Conservation (phyloP, 1,139 yeast genomes). For the Kodamaea anthophila region DNA sequence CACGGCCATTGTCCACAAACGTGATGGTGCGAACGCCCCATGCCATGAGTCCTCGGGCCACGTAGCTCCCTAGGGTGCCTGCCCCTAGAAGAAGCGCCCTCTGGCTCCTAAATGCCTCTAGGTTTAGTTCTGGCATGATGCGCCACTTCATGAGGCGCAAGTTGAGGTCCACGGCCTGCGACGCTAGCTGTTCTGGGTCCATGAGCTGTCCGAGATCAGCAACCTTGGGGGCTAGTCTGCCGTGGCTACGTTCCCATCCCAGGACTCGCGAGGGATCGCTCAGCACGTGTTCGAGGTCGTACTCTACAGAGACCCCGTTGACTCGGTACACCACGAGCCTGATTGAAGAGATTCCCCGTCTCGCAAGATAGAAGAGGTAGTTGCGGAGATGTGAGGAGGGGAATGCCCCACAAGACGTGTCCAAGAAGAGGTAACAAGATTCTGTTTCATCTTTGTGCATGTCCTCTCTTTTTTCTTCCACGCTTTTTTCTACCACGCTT, state of each 20-base stretch:
- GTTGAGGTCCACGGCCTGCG: slow-evolving; percentile 88
- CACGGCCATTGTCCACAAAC: slow-evolving; percentile 82
- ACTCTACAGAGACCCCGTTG: slow-evolving; percentile 16
- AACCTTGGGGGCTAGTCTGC: slow-evolving; percentile 71
- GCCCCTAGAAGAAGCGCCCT: slow-evolving; percentile 83
- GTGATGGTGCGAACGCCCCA: slow-evolving; percentile 91
- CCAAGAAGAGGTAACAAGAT: slow-evolving; percentile 47
- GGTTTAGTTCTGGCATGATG: slow-evolving; percentile 72
- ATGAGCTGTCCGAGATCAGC: slow-evolving; percentile 78
- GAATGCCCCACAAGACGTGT: slow-evolving; percentile 43
- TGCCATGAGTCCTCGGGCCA: slow-evolving; percentile 76
- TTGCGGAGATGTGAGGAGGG: slow-evolving; percentile 68
- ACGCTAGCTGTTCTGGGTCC: slow-evolving; percentile 75
- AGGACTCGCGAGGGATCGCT: slow-evolving; percentile 34
- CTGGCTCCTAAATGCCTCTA: slow-evolving; percentile 54
- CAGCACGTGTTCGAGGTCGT: slow-evolving; percentile 16
- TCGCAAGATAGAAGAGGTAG: slow-evolving; percentile 50
- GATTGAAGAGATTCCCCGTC: slow-evolving; percentile 37
- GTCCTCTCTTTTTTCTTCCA: not conserved
- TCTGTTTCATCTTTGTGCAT: slow-evolving; percentile 2
- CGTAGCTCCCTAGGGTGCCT: slow-evolving; percentile 93
- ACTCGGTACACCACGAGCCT: slow-evolving; percentile 25
- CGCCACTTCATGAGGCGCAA: slow-evolving; percentile 96
- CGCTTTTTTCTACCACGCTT: too few species aligned
- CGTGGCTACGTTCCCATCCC: slow-evolving; percentile 91